These are phyloP conservation scores for Porogramme epimiltina DNA, from an alignment of 1,284 basidiomycete genomes.

Conservation along the genomic window DNA sequence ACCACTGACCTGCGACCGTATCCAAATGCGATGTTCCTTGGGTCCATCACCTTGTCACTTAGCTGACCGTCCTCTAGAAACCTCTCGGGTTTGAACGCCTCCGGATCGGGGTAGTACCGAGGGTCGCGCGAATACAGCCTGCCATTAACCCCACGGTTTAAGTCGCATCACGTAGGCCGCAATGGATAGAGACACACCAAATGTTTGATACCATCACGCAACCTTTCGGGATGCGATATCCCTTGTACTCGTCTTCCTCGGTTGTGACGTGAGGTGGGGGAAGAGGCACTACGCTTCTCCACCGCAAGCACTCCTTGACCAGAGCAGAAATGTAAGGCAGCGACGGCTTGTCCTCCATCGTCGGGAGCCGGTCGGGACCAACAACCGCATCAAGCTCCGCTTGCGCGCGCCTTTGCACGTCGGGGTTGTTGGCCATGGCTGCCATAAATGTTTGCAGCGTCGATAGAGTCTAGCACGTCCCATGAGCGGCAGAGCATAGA, in stretches of 20 bases:
- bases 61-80: slow-evolving; percentile 37
- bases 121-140: neutral
- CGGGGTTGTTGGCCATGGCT: slow-evolving; percentile 27
- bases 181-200: slow-evolving; percentile 13
- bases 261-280: slow-evolving; percentile 15
- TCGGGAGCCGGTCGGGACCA: slow-evolving; percentile 19
- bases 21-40: slow-evolving; percentile 34
- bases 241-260: slow-evolving; percentile 24
- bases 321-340: slow-evolving; percentile 18
- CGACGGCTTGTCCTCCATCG: slow-evolving; percentile 15
- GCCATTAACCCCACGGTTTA: neutral
- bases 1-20: slow-evolving; percentile 34
- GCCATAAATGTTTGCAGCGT: slow-evolving; percentile 16
- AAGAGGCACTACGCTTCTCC: slow-evolving; percentile 21
- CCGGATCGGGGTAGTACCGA: neutral
- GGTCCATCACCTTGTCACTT: slow-evolving; percentile 30
- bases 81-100: slow-evolving; percentile 35
- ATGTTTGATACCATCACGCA: slow-evolving; percentile 20
- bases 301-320: slow-evolving; percentile 22
- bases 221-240: slow-evolving; percentile 24
- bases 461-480: neutral
- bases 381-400: slow-evolving; percentile 30
- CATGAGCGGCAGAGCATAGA: neutral
- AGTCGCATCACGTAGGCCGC: neutral
- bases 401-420: slow-evolving; percentile 28